Conservation (phyloP, 768 basidiomycete genomes). For the Suillus brevipes region DNA sequence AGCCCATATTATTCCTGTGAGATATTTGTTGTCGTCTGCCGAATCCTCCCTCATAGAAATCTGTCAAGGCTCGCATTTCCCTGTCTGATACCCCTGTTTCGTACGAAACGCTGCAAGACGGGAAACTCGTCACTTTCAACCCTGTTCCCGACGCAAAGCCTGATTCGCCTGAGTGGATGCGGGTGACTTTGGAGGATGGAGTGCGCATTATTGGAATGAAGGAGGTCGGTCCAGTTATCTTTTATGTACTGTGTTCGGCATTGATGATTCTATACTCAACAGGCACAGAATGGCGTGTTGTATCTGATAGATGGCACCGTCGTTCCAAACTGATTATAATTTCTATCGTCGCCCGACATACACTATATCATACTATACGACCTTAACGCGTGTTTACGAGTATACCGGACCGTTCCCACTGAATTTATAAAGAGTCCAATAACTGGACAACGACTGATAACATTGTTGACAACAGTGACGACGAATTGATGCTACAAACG, state of each 20-base stretch:
- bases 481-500: slow-evolving; percentile 25
- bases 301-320: neutral
- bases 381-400: neutral
- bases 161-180: slow-evolving; percentile 54
- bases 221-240: slow-evolving; percentile 45
- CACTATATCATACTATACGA: neutral
- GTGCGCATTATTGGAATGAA: slow-evolving; percentile 58
- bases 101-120: slow-evolving; percentile 60
- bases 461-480: slow-evolving; percentile 3
- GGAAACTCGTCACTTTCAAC: slow-evolving; percentile 57
- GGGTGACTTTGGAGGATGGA: slow-evolving; percentile 55
- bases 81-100: slow-evolving; percentile 39
- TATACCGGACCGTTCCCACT: neutral
- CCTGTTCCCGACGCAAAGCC: slow-evolving; percentile 32
- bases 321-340: neutral
- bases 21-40: neutral
- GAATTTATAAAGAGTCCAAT: neutral
- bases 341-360: neutral
- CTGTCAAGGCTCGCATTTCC: slow-evolving; percentile 42
- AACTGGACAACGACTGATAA: slow-evolving; percentile 1
- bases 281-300: slow-evolving; percentile 34
- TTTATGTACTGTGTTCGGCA: neutral
- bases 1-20: slow-evolving; percentile 81
- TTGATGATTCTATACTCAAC: slow-evolving; percentile 4
- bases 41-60: neutral